These are phyloP conservation scores for Colletotrichum agaves DNA, from an alignment of 2,329 filamentous ascomycete genomes.

Conservation along the genomic window DNA sequence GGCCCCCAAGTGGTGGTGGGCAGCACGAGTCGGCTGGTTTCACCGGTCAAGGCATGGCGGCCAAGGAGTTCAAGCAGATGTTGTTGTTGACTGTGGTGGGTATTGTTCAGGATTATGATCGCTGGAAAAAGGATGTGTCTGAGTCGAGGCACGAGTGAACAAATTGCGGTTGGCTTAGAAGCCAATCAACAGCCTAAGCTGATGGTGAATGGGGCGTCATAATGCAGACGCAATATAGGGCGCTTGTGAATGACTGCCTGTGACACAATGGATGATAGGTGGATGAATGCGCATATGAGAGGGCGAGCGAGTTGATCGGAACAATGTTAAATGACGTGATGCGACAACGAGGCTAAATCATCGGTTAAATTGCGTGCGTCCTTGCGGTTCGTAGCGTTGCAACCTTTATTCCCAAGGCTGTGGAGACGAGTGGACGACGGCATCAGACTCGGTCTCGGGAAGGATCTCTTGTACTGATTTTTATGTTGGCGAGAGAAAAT, in stretches of 20 bases:
- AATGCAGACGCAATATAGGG: not conserved
- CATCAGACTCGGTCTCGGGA: slow-evolving; percentile 19
- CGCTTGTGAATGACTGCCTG: slow-evolving; percentile 16
- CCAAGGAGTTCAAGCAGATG: not conserved
- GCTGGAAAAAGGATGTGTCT: not conserved
- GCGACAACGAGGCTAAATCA: slow-evolving; percentile 23
- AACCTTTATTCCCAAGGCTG: slow-evolving; percentile 13
- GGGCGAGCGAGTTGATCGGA: slow-evolving; percentile 4
- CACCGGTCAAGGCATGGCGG: slow-evolving; percentile 23
- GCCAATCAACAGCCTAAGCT: not conserved
- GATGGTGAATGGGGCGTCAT: slow-evolving; percentile 1
- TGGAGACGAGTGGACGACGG: slow-evolving; percentile 16
- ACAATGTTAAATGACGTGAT: slow-evolving; percentile 15
- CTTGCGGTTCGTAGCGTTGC: not conserved
- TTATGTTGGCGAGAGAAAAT: slow-evolving; percentile 10
- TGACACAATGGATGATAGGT: slow-evolving; percentile 9
- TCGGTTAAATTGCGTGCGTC: not conserved
- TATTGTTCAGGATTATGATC: slow-evolving; percentile 10
- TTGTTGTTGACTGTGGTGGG: not conserved
- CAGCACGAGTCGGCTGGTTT: slow-evolving; percentile 34
- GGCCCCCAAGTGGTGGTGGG: not conserved
- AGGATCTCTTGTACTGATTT: slow-evolving; percentile 21
- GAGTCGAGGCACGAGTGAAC: not conserved
- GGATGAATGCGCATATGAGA: slow-evolving; percentile 2
- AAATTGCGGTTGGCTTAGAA: slow-evolving; percentile 1